These are phyloP conservation scores for Hypomyces perniciosus DNA, from an alignment of 2,329 filamentous ascomycete species.

Conservation along the genomic window DNA sequence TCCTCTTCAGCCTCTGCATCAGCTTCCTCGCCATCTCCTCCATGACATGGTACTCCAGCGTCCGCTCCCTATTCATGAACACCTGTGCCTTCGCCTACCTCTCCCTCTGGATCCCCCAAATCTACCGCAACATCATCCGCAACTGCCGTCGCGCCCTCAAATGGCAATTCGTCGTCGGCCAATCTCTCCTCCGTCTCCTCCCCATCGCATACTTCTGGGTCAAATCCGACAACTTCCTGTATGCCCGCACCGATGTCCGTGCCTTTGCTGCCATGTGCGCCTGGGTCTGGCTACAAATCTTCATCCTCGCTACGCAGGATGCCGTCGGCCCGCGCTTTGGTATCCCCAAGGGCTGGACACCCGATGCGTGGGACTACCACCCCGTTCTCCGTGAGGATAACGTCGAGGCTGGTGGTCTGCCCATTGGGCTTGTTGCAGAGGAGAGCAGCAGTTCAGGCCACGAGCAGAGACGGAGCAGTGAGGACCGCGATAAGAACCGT, in stretches of 20 bases:
- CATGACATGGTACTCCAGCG: conserved; percentile 51
- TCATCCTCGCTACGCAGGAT: conserved; percentile 73
- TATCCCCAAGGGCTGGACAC: conserved; percentile 60
- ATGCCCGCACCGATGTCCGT: conserved; percentile 61
- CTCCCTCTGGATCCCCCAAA: conserved; percentile 89
- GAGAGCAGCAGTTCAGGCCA: conserved; percentile 18
- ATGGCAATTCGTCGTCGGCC: conserved; percentile 84
- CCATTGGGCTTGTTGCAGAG: conserved; percentile 59
- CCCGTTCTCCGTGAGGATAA: conserved; percentile 79
- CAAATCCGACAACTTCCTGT: conserved; percentile 71
- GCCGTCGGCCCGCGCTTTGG: conserved; percentile 85
- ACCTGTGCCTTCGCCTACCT: conserved; percentile 67
- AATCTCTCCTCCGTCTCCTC: conserved; percentile 69
- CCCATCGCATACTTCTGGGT: conserved; percentile 85
- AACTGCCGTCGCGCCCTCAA: conserved; percentile 88
- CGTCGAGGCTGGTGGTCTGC: conserved; percentile 70
- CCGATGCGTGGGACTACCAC: conserved; percentile 91
- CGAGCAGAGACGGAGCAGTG: conserved; percentile 25
- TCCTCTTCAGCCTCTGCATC: conserved; percentile 49
- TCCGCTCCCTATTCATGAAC: conserved; percentile 55
- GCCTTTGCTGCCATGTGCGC: conserved; percentile 55
- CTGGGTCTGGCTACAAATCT: conserved; percentile 86
- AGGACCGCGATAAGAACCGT: conserved; percentile 28
- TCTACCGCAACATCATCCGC: conserved; percentile 80
- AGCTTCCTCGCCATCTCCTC: conserved; percentile 56